Base-by-base conservation (phyloP, 139 green algal species). In the Picocystis salinarum region DNA sequence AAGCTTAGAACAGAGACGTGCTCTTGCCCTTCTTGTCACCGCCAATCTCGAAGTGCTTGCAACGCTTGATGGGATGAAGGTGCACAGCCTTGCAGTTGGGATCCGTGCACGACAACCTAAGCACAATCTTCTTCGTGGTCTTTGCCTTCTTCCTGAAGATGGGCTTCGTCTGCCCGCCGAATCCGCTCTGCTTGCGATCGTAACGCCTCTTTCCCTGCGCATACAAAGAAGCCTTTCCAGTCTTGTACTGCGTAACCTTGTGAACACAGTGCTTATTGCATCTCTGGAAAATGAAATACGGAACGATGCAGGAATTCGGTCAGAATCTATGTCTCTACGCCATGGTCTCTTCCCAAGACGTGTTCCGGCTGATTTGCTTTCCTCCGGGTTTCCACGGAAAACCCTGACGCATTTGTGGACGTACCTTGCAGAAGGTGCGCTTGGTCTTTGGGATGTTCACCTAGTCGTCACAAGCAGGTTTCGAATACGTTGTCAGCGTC, bases 171-270 rank as follows among this genome's bases (percentile, higher is more conserved):
- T 98, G 88, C 27, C 88, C 88, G 71, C 88, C 88, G 46, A 79
- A 98, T 11, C 88, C 88, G 9, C 73, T 75, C 78, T 98, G 88
- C 76, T 98, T 98, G 34, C 82, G 64, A 74, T 97, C 88, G 67
- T 98, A 98, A 53, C 88, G 82, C 39, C 88, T 62, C 81, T 98
- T 98, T 28, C 84, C 86, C 68, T 98, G 88, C 23, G 83, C 88
- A 47, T 93, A 98, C 24, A 98, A 62, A 28, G 69, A 87, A 29
- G 89, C 88, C 76, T 98, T 98, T 52, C 88, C 88, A 18, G 89
- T 94, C 77, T 98, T 98, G 72, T 98, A 98, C 72, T 98, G 88
- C 17, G 88, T 98, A 48, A 98, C 88, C 72, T 98, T 97, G 74
- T 95, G 87, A 61, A 77, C 60, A 33, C 76, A 83, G 68, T 95